These are phyloP conservation scores for Fragilaria crotonensis DNA, from an alignment of 108 stramenopile genomes.

Conservation along the genomic window DNA sequence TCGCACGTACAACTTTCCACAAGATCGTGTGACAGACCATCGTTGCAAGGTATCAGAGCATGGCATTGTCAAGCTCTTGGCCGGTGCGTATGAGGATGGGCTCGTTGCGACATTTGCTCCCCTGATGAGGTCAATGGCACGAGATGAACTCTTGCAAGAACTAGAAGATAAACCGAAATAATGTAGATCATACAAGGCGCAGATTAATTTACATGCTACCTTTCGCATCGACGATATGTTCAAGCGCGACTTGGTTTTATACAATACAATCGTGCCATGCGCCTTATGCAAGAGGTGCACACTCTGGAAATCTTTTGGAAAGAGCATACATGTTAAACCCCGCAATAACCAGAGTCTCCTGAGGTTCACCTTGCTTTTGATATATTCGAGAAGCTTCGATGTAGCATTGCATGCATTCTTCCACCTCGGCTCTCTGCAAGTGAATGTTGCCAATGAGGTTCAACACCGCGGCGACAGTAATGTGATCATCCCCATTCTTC, in stretches of 20 bases:
- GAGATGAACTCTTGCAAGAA: constrained; percentile 54
- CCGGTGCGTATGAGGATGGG: constrained; percentile 33
- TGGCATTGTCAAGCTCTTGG: constrained; percentile 54
- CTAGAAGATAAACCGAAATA: constrained; percentile 30
- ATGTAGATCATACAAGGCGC: constrained; percentile 2
- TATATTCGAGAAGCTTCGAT: constrained; percentile 50
- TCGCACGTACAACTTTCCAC: constrained; percentile 96
- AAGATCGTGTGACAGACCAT: constrained; percentile 97
- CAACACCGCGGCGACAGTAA: constrained; percentile 28
- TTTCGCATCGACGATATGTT: no score
- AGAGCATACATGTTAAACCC: constrained; percentile 52
- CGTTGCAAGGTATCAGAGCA: constrained; percentile 71
- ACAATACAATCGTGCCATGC: no score
- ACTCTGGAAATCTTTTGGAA: constrained; percentile 33
- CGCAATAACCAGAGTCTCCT: constrained; percentile 29
- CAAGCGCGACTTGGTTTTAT: no score
- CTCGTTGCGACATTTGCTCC: constrained; percentile 70
- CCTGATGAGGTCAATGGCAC: constrained; percentile 41
- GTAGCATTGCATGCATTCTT: constrained; percentile 53
- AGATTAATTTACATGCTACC: no score
- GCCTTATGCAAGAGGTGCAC: constrained; percentile 36
- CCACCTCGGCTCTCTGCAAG: constrained; percentile 36
- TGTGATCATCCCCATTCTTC: constrained; percentile 10
- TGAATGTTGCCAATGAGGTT: constrained; percentile 57
- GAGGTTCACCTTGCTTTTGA: constrained; percentile 2